A percentile compares a stretch with the other conserved stretches of the same genome.
These are phyloP conservation scores for Trichoderma endophyticum DNA, from an alignment of 2,329 filamentous ascomycete genomes.

Conservation along the genomic window DNA sequence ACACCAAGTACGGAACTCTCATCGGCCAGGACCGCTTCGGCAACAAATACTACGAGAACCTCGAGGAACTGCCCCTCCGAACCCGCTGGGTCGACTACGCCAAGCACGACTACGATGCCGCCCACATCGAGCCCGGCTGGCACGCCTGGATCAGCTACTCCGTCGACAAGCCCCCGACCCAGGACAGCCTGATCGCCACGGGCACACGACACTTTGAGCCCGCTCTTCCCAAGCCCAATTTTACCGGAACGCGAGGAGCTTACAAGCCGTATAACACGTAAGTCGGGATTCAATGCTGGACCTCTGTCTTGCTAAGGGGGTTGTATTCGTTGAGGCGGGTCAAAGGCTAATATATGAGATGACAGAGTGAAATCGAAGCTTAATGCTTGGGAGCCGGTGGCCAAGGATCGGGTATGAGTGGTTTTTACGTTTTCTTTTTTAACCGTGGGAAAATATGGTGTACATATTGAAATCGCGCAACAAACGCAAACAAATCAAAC, in stretches of 20 bases:
- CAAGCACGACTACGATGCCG: slow-evolving; percentile 75
- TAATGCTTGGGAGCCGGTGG: slow-evolving; percentile 49
- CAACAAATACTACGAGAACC: slow-evolving; percentile 98
- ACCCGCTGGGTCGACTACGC: slow-evolving; percentile 98
- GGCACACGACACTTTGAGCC: slow-evolving; percentile 73
- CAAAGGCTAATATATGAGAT: slow-evolving; percentile 21
- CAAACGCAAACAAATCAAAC: slow-evolving; percentile 1
- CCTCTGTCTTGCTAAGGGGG: not conserved
- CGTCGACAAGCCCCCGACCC: slow-evolving; percentile 78
- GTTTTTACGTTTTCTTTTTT: not conserved
- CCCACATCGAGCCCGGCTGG: slow-evolving; percentile 93
- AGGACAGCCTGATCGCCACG: slow-evolving; percentile 69
- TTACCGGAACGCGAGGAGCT: slow-evolving; percentile 71
- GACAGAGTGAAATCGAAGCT: slow-evolving; percentile 53
- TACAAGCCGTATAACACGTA: slow-evolving; percentile 96
- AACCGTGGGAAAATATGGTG: slow-evolving; percentile 21
- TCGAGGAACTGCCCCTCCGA: slow-evolving; percentile 89
- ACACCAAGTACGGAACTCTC: slow-evolving; percentile 89
- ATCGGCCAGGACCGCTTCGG: slow-evolving; percentile 85
- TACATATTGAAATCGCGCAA: slow-evolving; percentile 30
- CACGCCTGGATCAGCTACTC: slow-evolving; percentile 96
- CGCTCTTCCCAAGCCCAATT: slow-evolving; percentile 66
- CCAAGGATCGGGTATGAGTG: slow-evolving; percentile 32
- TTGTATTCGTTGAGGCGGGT: not conserved
- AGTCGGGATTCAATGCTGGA: slow-evolving; percentile 40